Base-by-base conservation (phyloP, 176 grass and related monocot species). In the Oryza glumipatula region DNA sequence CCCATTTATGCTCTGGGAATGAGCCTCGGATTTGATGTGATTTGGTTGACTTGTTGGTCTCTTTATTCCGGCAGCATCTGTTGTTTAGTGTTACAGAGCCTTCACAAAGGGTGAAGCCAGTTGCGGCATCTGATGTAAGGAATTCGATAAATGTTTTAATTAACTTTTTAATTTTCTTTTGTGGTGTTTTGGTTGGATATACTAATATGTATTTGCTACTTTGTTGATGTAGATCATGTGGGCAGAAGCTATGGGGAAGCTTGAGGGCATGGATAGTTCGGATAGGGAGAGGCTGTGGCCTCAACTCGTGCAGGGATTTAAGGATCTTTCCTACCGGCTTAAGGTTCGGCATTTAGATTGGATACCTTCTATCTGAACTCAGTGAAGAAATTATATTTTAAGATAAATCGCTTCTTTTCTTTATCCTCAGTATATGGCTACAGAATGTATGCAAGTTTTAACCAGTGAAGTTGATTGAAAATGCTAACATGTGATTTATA, bases 251-350 rank as follows among this genome's bases (percentile, higher is more conserved):
- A 96, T 99, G 93, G 85, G 85, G 77, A 96, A 99, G 84, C 91
- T 99, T 10, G 96, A 94, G 83, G 92, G 96, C 71, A 99, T 99
- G 96, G 93, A 99, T 14, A 92, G 86, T 78, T 82, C 78, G 17
- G 93, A 99, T 61, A 87, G 96, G 70, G 96, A 99, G 81, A 92
- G 96, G 68, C 82, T 99, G 26, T 99, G 93, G 96, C 96, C 96
- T 83, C 96, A 99, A 54, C 96, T 99, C 88, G 86, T 99, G 76
- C 96, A 99, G 76, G 91, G 93, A 21, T 96, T 91, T 76, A 96
- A 94, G 89, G 96, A 99, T 86, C 94, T 99, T 30, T 99, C 96
- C 33, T n/a, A 67, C 73, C 91, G 96, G 23, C 91, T 99, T 72
- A 99, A 99, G 92, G 94, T 97, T 64, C n/a, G 35, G 19, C 60